These are phyloP conservation scores for Ophiostoma novo-ulmi DNA, from an alignment of 2,329 filamentous ascomycete genomes.

Conservation along the genomic window DNA sequence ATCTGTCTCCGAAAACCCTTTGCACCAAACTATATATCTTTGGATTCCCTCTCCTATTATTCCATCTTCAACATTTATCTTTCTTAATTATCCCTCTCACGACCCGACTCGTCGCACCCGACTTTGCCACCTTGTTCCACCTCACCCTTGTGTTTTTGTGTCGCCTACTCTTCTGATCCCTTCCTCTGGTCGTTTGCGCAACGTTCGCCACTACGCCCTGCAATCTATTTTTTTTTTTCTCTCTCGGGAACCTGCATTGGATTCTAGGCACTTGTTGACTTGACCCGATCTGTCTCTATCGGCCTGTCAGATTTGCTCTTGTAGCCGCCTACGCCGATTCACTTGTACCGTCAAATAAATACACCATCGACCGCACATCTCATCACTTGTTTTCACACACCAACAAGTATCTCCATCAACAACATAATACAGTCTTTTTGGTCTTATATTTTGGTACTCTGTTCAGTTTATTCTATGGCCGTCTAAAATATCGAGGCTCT, in stretches of 20 bases:
- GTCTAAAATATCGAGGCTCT: background rate
- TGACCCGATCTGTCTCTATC: background rate
- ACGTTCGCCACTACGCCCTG: conserved; percentile 13
- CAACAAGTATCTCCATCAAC: background rate
- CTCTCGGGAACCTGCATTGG: conserved; percentile 7
- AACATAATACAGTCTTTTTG: background rate
- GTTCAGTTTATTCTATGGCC: background rate
- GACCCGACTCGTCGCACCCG: conserved; percentile 15
- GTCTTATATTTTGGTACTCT: background rate
- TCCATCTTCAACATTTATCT: conserved; percentile 4
- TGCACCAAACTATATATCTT: background rate
- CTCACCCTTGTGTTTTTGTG: background rate
- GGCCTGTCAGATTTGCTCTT: background rate
- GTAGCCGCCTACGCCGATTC: background rate
- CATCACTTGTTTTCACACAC: background rate
- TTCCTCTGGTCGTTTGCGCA: conserved; percentile 11
- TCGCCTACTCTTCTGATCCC: background rate
- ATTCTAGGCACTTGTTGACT: background rate
- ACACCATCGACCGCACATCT: background rate
- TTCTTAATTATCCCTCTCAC: conserved; percentile 1
- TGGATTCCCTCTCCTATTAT: conserved; percentile 1
- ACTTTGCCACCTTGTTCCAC: conserved; percentile 18
- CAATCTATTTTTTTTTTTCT: background rate
- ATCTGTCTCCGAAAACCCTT: background rate
- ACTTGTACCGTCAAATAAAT: background rate